These are phyloP conservation scores for Globisporangium spiculum DNA, from an alignment of 352 stramenopile species.

Conservation along the genomic window DNA sequence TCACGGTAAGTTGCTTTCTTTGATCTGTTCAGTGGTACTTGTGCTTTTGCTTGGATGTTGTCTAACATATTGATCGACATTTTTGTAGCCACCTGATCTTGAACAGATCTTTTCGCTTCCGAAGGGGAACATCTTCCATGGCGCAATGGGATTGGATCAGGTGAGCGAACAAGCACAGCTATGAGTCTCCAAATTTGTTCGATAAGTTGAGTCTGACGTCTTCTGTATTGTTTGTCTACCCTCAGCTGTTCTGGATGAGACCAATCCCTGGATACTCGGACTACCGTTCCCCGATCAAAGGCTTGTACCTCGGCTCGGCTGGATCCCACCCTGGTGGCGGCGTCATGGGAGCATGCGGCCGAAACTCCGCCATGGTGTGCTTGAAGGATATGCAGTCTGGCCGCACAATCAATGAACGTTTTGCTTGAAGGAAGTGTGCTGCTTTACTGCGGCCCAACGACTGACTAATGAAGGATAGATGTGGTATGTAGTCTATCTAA, in stretches of 20 bases:
- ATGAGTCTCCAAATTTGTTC: not conserved
- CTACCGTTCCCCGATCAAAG: constrained; percentile 80
- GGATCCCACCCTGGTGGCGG: constrained; percentile 88
- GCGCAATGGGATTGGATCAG: constrained; percentile 88
- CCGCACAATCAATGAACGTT: constrained; percentile 6
- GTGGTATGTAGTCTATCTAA: not conserved
- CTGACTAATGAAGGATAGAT: not conserved
- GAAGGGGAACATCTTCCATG: constrained; percentile 89
- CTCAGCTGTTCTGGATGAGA: constrained; percentile 83
- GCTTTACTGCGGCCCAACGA: not conserved
- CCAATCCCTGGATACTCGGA: constrained; percentile 79
- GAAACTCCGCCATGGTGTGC: constrained; percentile 78
- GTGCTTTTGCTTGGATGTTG: not conserved
- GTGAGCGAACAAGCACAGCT: constrained; percentile 18
- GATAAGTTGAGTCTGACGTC: not conserved
- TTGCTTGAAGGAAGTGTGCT: not conserved
- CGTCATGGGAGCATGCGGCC: constrained; percentile 88
- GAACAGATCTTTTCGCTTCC: constrained; percentile 87
- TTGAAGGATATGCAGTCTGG: constrained; percentile 54
- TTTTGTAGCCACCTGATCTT: constrained; percentile 72
- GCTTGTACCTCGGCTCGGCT: constrained; percentile 83
- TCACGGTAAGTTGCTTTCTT: constrained; percentile 46
- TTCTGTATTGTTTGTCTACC: not conserved
- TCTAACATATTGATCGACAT: not conserved
- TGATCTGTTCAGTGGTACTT: not conserved